Base-by-base conservation (phyloP, 2,329 filamentous ascomycete species). In the Sporothrix curviconia region DNA sequence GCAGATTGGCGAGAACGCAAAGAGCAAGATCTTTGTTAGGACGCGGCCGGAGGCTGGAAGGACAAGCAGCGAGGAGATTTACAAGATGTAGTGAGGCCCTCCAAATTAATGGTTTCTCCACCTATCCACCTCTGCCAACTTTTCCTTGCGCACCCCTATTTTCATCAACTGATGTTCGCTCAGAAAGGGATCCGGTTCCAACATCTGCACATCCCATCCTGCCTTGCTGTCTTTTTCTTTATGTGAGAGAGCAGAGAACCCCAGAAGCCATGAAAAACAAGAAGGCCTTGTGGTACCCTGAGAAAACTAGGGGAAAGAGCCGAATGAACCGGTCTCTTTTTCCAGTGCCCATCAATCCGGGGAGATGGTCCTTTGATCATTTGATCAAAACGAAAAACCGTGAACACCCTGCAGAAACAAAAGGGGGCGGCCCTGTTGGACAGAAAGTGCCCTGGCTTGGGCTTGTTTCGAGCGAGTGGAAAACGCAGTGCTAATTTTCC, bases 41-140 rank as follows among this genome's bases (percentile, higher is more conserved):
- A 46, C 15, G 32, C 43, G 12, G 19, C n/a, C n/a, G n/a, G n/a
- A n/a, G n/a, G n/a, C n/a, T n/a, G 14, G 22, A 28, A 46, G 32
- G 24, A 17, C 43, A 19, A 28, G 14, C 7, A 8, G 19, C 6
- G 17, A 15, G 3, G 12, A 34, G 9, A 34, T 15, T 8, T 30
- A 47, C 4, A 17, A n/a, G n/a, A n/a, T n/a, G n/a, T n/a, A n/a
- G n/a, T n/a, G n/a, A n/a, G n/a, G n/a, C n/a, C n/a, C n/a, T n/a
- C n/a, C n/a, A n/a, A n/a, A n/a, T n/a, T n/a, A n/a, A n/a, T n/a
- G n/a, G 12, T 49, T 25, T 17, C 22, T 53, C 37, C 50, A 40
- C 36, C 37, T 42, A 22, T n/a, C n/a, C n/a, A n/a, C n/a, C n/a
- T n/a, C n/a, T 43, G 37, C 37, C 50, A 43, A 53, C 37, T 53